Base-by-base conservation (phyloP, 2,329 filamentous ascomycete species). In the Aureobasidium mangrovei region DNA sequence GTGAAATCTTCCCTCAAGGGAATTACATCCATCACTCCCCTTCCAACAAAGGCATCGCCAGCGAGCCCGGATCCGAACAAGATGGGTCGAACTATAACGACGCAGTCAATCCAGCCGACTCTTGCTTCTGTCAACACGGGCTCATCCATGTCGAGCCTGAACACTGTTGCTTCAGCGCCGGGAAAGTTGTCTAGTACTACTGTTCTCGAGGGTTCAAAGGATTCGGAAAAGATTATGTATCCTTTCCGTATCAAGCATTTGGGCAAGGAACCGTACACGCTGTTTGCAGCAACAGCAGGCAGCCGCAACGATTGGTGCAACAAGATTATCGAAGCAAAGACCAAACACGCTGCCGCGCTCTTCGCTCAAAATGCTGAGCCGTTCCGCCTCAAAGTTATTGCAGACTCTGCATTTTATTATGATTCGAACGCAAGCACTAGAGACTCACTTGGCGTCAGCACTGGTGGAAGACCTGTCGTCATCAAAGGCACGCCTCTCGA, bases 201-300 rank as follows among this genome's bases (percentile, higher is more conserved):
- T 1, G 70, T 72, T 2, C 65, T 79, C 18, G 81, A 83, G 4
- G 64, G 64, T 33, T 72, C 77, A 29, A 86, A 82, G 58, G 88
- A 95, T 60, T 84, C 88, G 29, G 75, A 76, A 65, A 88, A 85
- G 67, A 86, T 93, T 43, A 72, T 98, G 62, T 98, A 91, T 67
- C 93, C 94, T 0, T 98, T 98, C 81, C 84, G 84, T 60, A 82
- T 98, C 67, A 96, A 96, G 72, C 93, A 98, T 72, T 79, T 98
- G 24, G 93, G 94, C 12, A 88, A 95, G 58, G 91, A 95, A 61
- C 84, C 88, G 0, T 97, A 96, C 68, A 95, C 87, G 0, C 75
- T 98, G 1, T 97, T 94, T 67, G 91, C 91, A 0, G 81, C 85
- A 4, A 85, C 83, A 1, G 80, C 84, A 2, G 79, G 85, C 58